These are phyloP conservation scores for Aspergillus sparsus DNA, from an alignment of 495 filamentous ascomycete species.

Conservation along the genomic window DNA sequence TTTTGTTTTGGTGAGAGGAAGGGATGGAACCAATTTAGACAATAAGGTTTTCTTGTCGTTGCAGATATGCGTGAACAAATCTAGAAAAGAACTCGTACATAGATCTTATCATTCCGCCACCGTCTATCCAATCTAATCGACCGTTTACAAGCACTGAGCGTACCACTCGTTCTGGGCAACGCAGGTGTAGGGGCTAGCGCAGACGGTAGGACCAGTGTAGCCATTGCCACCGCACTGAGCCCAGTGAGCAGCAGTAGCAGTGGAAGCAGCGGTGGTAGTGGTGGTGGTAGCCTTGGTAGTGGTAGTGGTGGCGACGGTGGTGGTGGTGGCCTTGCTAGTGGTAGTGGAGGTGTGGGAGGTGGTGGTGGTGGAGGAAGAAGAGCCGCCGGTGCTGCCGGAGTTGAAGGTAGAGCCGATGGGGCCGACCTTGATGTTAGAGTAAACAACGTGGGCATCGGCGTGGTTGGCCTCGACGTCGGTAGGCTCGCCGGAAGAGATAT, in stretches of 20 bases:
- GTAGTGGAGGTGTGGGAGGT: constrained; percentile 27
- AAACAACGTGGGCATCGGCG: constrained; percentile 60
- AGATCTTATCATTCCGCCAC: background rate
- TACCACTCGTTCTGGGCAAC: constrained; percentile 40
- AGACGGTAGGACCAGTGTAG: constrained; percentile 39
- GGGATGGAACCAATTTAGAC: background rate
- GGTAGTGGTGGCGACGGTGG: constrained; percentile 21
- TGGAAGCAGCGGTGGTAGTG: constrained; percentile 24
- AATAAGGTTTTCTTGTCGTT: background rate
- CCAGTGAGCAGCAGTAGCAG: constrained; percentile 31
- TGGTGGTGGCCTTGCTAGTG: constrained; percentile 17
- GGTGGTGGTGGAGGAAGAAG: constrained; percentile 17
- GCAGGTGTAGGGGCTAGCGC: constrained; percentile 44
- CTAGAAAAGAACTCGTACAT: background rate
- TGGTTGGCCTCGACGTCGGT: constrained; percentile 56
- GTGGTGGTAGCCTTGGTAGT: constrained; percentile 23
- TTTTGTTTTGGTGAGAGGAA: background rate
- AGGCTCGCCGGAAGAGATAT: constrained; percentile 60
- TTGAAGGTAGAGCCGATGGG: constrained; percentile 63
- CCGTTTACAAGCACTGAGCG: constrained; percentile 39
- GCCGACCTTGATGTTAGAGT: constrained; percentile 69
- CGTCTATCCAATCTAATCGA: background rate
- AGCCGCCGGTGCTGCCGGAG: constrained; percentile 10
- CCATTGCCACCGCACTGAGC: constrained; percentile 51
- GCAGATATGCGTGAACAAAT: too few species aligned